Evolutionary conservation across 345 rosid species (phyloP).

Genomic region (Melaleuca alternifolia): DNA sequence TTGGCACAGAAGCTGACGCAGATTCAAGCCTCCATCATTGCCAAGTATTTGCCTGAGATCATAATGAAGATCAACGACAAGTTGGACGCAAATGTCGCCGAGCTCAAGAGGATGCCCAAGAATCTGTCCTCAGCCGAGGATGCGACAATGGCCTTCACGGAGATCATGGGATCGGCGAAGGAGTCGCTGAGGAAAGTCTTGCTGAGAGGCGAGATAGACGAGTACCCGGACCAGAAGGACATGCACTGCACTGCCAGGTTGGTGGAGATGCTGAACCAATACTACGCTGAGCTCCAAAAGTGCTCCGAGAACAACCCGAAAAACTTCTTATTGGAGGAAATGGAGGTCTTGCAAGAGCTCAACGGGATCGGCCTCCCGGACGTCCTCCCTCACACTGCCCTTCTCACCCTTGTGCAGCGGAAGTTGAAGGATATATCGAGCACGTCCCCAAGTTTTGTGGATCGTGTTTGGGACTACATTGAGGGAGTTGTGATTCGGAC

Average conservation of each 20-base stretch:
- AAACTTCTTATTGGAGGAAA: slow-evolving; percentile 14
- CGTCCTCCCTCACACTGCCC: slow-evolving; percentile 16
- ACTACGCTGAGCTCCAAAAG: background rate
- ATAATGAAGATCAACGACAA: slow-evolving; percentile 19
- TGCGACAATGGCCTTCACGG: slow-evolving; percentile 26
- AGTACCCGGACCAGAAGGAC: slow-evolving; percentile 15
- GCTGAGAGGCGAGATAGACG: slow-evolving; percentile 31
- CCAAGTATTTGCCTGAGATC: slow-evolving; percentile 16
- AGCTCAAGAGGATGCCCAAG: slow-evolving; percentile 18
- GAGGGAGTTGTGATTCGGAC: slow-evolving; percentile 6
- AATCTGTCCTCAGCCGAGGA: slow-evolving; percentile 13
- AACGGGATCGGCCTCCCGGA: slow-evolving; percentile 17
- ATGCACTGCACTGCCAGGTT: slow-evolving; percentile 23
- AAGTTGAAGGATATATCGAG: slow-evolving; percentile 8
- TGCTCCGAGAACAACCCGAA: background rate
- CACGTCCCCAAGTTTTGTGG: background rate
- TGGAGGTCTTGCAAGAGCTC: slow-evolving; percentile 14
- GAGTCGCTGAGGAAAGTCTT: slow-evolving; percentile 29
- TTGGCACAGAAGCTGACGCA: slow-evolving; percentile 21
- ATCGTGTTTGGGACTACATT: slow-evolving; percentile 11
- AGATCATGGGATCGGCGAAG: slow-evolving; percentile 25
- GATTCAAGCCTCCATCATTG: slow-evolving; percentile 20
- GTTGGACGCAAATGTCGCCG: background rate
- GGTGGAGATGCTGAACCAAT: slow-evolving; percentile 12
- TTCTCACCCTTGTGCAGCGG: slow-evolving; percentile 2